Conservation (phyloP, 495 filamentous ascomycete species). For the Penicillium fimorum region DNA sequence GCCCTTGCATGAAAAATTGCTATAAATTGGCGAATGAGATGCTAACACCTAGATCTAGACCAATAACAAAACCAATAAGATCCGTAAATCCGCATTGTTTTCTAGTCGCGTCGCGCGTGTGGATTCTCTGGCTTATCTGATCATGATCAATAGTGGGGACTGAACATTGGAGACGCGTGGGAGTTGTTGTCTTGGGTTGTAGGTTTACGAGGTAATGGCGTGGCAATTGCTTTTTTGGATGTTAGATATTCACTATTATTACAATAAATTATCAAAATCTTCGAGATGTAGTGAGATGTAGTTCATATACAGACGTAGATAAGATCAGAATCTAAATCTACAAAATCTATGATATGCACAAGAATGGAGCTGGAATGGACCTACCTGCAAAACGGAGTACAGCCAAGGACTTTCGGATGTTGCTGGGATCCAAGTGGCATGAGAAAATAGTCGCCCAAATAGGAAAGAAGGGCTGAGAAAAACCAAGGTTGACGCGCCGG, state of each 20-base stretch:
- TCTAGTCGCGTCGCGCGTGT: slow-evolving; percentile 27
- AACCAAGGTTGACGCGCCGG: slow-evolving; percentile 2
- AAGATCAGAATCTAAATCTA: slow-evolving; percentile 12
- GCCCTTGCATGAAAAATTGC: background rate
- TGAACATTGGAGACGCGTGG: slow-evolving; percentile 22
- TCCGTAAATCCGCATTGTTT: slow-evolving; percentile 30
- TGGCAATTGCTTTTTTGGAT: background rate
- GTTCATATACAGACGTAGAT: slow-evolving; percentile 4
- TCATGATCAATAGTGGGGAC: slow-evolving; percentile 26
- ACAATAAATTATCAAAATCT: background rate
- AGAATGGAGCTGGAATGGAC: slow-evolving; percentile 22
- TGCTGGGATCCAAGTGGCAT: slow-evolving; percentile 30
- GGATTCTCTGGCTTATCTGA: slow-evolving; percentile 28
- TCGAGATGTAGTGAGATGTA: background rate
- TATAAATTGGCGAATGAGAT: slow-evolving; percentile 3
- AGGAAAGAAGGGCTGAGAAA: slow-evolving; percentile 15
- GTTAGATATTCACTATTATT: background rate
- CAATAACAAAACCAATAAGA: slow-evolving; percentile 14
- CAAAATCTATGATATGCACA: slow-evolving; percentile 11
- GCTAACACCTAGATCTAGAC: slow-evolving; percentile 9
- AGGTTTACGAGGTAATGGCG: background rate
- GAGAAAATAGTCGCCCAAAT: slow-evolving; percentile 12
- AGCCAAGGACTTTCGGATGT: slow-evolving; percentile 29
- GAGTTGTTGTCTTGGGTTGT: background rate
- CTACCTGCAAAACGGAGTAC: background rate